Evolutionary conservation across 352 stramenopile genomes (phyloP), one percentile per base, ranked within the genome.

Genomic region (Chrysophaeum taylorii): DNA sequence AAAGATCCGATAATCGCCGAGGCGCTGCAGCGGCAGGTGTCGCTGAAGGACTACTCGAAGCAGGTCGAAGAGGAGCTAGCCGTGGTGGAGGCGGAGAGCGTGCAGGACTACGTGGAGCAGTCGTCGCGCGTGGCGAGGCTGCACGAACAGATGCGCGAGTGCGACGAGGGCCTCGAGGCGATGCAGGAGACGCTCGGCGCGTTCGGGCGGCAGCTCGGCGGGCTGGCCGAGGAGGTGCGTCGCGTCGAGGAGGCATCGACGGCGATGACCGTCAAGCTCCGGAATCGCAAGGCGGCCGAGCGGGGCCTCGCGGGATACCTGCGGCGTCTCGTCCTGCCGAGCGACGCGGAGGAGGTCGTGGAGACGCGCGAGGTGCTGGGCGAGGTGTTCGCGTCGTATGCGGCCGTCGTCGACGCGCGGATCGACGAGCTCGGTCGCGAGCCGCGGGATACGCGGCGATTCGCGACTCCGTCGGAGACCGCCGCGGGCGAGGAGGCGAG

Each of bases 161-260:
- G 94, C 79, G 94, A 99, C 81, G 88, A 91, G 74, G 91, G 98
- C 70, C 84, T 99, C 50, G 89, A 87, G 27, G 86, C 88, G 52
- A 94, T 99, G 86, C 92, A 98, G 76, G 92, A 97, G 83, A 96
- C 98, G 89, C 78, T 98, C 39, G 78, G 97, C 29, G 93, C 93
- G 9, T 99, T 99, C 80, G 93, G 98, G 82, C 92, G 92, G 0
- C 93, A 98, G 80, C 80, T 99, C 5, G 94, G 93, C 33, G 92
- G 92, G 48, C 94, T 98, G 72, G 96, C 88, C 73, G 91, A 96
- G 62, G 95, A 99, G 78, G 98, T 99, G 77, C 88, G 90, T 64
- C 85, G 96, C 68, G 77, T 99, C 15, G 94, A 98, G 85, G 88
- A 96, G 72, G 91, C 97, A 61, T 94, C 85, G 23, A 90, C 93